Base-by-base conservation (phyloP, 352 stramenopile species). In the Pythium scleroteichum region DNA sequence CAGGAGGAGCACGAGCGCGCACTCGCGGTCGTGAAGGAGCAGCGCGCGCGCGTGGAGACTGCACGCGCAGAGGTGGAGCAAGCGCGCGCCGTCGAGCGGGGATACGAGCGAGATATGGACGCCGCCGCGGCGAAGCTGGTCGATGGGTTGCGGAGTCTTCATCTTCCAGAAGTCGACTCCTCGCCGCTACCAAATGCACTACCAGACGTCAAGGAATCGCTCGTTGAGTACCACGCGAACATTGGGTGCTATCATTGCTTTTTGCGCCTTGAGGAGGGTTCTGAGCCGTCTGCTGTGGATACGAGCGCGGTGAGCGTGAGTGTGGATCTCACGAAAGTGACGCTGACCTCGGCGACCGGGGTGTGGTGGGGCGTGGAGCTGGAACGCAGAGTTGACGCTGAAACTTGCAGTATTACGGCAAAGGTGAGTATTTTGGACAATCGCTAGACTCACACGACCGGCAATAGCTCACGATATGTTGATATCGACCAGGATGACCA, bases 161-260 rank as follows among this genome's bases (percentile, higher is more conserved):
- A 73, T 7, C 48, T 59, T 4, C 47, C 48, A 20, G 47, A 53
- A 9, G 33, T 19, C 19, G 44, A 26, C 4, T 14, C 22, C 6
- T 8, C 4, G 8, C 5, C 49, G 29, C 3, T 44, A 35, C 46
- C 32, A 32, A 24, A 10, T 2, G 7, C 52, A 19, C 24, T 57
- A 49, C 50, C 12, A 24, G 4, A 19, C 13, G 68, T 82, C 24
- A 52, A 33, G 2, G 42, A 71, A 32, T 83, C 62, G 24, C 20
- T 90, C 27, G 69, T 92, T 19, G 85, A 94, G 64, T 92, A 87
- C 24, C 79, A 94, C 27, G 78, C 74, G 26, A 92, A 94, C 51
- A 92, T 94, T 39, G 82, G 81, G 33, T 91, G 82, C 56, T 94
- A 94, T 46, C 78, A 91, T 56, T 88, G 79, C 54, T 91, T 87